phyloP scores from a whole-genome alignment of 352 stramenopile species.

The Aphanomyces euteiches region DNA sequence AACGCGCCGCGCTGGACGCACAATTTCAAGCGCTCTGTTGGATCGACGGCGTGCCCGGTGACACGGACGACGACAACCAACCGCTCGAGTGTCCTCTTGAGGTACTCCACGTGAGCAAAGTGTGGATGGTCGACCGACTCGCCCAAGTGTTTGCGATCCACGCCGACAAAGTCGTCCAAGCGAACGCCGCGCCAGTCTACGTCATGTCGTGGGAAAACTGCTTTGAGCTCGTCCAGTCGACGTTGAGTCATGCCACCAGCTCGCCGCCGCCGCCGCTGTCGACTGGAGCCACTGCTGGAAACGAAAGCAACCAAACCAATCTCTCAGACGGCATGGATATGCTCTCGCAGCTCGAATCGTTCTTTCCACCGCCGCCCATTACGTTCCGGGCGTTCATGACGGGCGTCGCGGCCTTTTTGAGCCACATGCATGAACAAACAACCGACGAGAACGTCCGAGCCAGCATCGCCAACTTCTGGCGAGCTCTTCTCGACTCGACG shows the following conservation, averaged over 20 bases:
- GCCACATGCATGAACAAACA: neutral
- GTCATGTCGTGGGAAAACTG: conserved; percentile 23
- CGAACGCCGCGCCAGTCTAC: conserved; percentile 11
- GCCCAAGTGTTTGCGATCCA: conserved; percentile 25
- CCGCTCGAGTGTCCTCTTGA: conserved; percentile 1
- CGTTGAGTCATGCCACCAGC: neutral
- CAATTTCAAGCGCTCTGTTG: conserved; percentile 3
- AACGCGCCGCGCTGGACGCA: conserved; percentile 46
- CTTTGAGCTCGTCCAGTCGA: conserved; percentile 30
- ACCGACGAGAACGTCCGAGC: neutral
- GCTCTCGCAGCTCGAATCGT: conserved; percentile 15
- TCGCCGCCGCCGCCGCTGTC: no score
- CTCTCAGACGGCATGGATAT: conserved; percentile 15
- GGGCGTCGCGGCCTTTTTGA: conserved; percentile 1
- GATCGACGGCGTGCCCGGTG: neutral
- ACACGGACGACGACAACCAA: neutral
- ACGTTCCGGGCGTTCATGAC: conserved; percentile 21
- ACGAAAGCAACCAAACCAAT: neutral
- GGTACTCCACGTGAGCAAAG: conserved; percentile 20
- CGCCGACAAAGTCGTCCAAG: neutral
- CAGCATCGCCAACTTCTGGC: conserved; percentile 14
- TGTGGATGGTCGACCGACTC: conserved; percentile 11
- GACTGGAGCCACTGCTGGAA: no score
- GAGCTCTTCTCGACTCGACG: neutral
- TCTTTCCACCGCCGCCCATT: conserved; percentile 8